Evolutionary conservation across 2,329 filamentous ascomycete genomes (phyloP), one percentile per base, ranked within the genome.

Genomic region (Endoconidiophora laricicola): DNA sequence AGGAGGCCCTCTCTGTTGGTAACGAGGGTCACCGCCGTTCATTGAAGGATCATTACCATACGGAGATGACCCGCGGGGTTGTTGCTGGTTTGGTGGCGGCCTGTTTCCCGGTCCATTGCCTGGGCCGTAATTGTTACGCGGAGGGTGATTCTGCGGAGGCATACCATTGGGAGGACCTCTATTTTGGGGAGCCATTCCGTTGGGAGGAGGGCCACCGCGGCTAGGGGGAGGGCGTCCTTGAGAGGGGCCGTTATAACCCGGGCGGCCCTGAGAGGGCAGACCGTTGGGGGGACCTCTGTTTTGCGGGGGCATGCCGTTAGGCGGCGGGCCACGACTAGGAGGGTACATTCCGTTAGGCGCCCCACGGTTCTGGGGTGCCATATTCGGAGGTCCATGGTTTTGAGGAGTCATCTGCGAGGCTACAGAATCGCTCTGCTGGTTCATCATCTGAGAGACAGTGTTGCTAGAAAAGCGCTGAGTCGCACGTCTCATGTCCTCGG

Each of bases 381-480:
- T 46, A 10, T 29, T 24, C 16, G 49, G 48, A 20, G 49, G 36
- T 2, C 49, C 49, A 7, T 43, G 22, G 16, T 47, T 47, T 24
- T 51, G 49, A 22, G 18, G 36, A 3, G 22, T 20, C 14, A 26
- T 33, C 18, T 20, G 16, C n/a, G 44, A n/a, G 7, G 2, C 6
- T 12, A 2, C 29, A 33, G 29, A 33, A 12, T 37, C 7, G 6
- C 37, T 46, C 37, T 44, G 38, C 4, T 23, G 22, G 23, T 49
- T 46, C 41, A 48, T 49, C 22, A 48, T 82, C 60, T 95, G 86
- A 42, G 80, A 74, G 43, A 95, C 70, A 1, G 90, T 96, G 1
- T 79, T 79, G 57, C 73, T 76, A 23, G 91, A 94, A 62, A 96
- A 79, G 20, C 86, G 81, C 57, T 82, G 87, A 57, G 86, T 91